Evolutionary conservation across 2,329 filamentous ascomycete species (phyloP), one percentile per base, ranked within the genome.

Genomic region (Ophiostoma piceae): DNA sequence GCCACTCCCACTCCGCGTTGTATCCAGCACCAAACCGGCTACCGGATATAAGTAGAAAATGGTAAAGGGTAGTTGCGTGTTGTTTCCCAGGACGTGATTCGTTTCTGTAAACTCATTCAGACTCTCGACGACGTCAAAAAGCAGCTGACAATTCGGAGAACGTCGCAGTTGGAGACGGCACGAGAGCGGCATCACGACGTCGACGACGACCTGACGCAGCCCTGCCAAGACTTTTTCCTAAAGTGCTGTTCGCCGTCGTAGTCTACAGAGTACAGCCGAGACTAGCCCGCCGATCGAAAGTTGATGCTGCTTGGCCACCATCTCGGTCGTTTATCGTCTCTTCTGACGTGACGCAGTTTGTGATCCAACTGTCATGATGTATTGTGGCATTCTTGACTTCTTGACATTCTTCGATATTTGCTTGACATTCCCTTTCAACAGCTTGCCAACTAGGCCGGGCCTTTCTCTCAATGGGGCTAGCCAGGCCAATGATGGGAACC

Each of bases 401-500:
- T 51, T 57, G 51, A 8, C n/a, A 57, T 29, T 29, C 26, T 29
- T 29, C 26, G 26, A 29, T 29, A 29, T 26, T 57, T 29, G 51
- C 3, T 54, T 22, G 1, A 14, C 9, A 43, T n/a, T 35, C 7
- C 2, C 51, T 35, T 35, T 8, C 35, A 35, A 35, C 8, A 6
- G 35, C 35, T 35, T 35, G 35, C 35, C 35, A 35, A 35, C 35
- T 35, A 57, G n/a, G 51, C 51, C 51, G 51, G 51, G 26, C 51
- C 4, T 57, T 57, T 57, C 51, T 57, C 51, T 57, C n/a, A 26
- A 57, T 57, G 51, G 51, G 51, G 51, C 51, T 57, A 57, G 51
- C 51, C 22, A 29, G n/a, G 51, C 9, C 51, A 57, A 26, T 11
- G 22, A 57, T 57, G 51, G 22, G 51, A 16, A 26, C 9, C 47